Percentiles rank a stretch among this genome's conserved stretches.
Evolutionary conservation across 495 filamentous ascomycete genomes (phyloP).

Genomic region (Usnea hakonensis): DNA sequence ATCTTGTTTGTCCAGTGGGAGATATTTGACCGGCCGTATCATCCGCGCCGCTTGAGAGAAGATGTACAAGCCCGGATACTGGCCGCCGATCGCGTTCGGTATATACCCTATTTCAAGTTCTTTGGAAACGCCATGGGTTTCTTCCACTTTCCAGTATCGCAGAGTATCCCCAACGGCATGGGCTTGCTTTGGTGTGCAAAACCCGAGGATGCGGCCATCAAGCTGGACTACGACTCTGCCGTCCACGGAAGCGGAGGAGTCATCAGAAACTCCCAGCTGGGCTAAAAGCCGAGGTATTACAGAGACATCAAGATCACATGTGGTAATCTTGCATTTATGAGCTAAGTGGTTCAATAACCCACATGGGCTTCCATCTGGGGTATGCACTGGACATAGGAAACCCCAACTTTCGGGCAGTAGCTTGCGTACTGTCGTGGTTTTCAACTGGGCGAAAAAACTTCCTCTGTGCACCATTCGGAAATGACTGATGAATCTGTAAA

Average conservation of each 20-base stretch:
- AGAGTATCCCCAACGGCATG: constrained; percentile 72
- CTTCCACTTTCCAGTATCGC: constrained; percentile 91
- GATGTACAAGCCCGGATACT: constrained; percentile 94
- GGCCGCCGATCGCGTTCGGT: constrained; percentile 75
- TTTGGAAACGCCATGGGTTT: constrained; percentile 71
- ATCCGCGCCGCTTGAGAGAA: constrained; percentile 77
- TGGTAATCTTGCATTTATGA: constrained; percentile 88
- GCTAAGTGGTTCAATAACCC: constrained; percentile 91
- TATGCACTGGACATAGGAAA: constrained; percentile 95
- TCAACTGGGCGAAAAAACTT: constrained; percentile 95
- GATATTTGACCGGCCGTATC: constrained; percentile 85
- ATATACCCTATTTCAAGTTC: constrained; percentile 89
- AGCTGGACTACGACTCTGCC: constrained; percentile 84
- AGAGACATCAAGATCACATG: constrained; percentile 59
- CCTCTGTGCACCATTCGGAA: constrained; percentile 99
- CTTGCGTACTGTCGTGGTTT: constrained; percentile 94
- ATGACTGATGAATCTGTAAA: constrained; percentile 96
- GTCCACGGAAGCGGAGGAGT: constrained; percentile 63
- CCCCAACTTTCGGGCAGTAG: constrained; percentile 95
- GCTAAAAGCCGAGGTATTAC: constrained; percentile 61
- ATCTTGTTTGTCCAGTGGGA: constrained; percentile 75
- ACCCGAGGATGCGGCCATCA: constrained; percentile 83
- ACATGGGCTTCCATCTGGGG: constrained; percentile 90
- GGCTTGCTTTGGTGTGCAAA: constrained; percentile 76
- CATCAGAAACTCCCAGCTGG: constrained; percentile 66